phyloP scores from a whole-genome alignment of 2,329 filamentous ascomycete species.

The Lecanicillium sp. region DNA sequence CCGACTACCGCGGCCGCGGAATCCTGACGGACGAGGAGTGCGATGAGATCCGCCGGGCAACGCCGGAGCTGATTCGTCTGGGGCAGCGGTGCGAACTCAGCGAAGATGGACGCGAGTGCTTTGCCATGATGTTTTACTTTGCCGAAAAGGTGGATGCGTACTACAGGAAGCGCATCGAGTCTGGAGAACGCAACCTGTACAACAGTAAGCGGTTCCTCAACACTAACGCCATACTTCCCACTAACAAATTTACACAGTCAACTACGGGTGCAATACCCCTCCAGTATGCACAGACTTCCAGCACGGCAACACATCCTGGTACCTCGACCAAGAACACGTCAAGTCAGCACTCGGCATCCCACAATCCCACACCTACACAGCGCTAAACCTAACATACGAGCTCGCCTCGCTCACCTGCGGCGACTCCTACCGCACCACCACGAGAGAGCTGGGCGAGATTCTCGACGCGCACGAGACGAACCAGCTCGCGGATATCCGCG shows the following conservation, averaged over 20 bases:
- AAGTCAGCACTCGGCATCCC: conserved; percentile 13
- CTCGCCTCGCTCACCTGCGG: background rate
- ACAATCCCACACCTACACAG: conserved; percentile 7
- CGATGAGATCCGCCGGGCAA: conserved; percentile 23
- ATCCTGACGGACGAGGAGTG: conserved; percentile 11
- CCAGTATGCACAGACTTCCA: conserved; percentile 15
- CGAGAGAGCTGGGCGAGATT: background rate
- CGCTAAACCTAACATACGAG: background rate
- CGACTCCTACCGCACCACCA: background rate
- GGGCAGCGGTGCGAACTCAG: conserved; percentile 2
- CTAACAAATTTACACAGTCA: conserved; percentile 16
- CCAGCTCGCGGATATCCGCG: conserved; percentile 6
- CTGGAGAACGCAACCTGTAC: conserved; percentile 32
- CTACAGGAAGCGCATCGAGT: conserved; percentile 31
- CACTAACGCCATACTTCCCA: conserved; percentile 25
- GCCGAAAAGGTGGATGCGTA: conserved; percentile 27
- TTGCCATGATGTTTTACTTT: conserved; percentile 30
- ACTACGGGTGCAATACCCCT: conserved; percentile 11
- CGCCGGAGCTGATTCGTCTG: conserved; percentile 24
- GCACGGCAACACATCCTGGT: conserved; percentile 12
- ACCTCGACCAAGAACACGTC: conserved; percentile 12
- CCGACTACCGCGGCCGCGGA: conserved; percentile 11
- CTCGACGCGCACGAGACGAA: conserved; percentile 1
- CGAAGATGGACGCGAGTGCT: conserved; percentile 19
- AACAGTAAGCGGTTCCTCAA: conserved; percentile 26